Percentiles rank a stretch among this genome's conserved stretches.
Conservation (phyloP, 148 eudicot species). For the Vaccinium myrtillus region DNA sequence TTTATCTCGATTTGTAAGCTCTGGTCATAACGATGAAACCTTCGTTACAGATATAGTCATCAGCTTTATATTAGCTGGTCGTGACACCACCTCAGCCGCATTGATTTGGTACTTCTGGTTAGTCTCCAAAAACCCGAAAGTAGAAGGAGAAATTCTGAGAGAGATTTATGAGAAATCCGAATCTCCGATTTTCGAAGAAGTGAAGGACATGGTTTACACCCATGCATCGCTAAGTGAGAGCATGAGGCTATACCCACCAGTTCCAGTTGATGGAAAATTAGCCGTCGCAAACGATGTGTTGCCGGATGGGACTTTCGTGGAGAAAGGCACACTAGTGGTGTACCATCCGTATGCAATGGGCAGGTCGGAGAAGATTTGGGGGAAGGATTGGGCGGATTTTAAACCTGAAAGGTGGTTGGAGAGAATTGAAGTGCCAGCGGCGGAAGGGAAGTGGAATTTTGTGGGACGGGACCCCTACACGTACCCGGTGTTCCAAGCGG, state of each 20-base stretch:
- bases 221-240: slow-evolving; percentile 18
- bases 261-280: slow-evolving; percentile 14
- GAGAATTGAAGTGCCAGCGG: not conserved
- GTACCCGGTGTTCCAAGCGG: slow-evolving; percentile 32
- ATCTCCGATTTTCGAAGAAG: slow-evolving; percentile 3
- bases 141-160: slow-evolving; percentile 13
- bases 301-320: slow-evolving; percentile 23
- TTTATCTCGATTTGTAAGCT: slow-evolving; percentile 23
- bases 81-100: slow-evolving; percentile 29
- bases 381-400: slow-evolving; percentile 25
- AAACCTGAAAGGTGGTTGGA: slow-evolving; percentile 25
- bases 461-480: slow-evolving; percentile 16
- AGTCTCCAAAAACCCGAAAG: slow-evolving; percentile 6
- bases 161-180: slow-evolving; percentile 20
- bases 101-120: slow-evolving; percentile 27
- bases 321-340: slow-evolving; percentile 17
- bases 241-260: slow-evolving; percentile 25
- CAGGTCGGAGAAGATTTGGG: slow-evolving; percentile 34
- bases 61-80: slow-evolving; percentile 30
- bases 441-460: slow-evolving; percentile 7
- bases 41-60: slow-evolving; percentile 24
- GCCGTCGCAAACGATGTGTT: slow-evolving; percentile 16
- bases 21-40: slow-evolving; percentile 19
- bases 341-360: slow-evolving; percentile 32
- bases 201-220: slow-evolving; percentile 15